Percentiles rank a stretch among this genome's conserved stretches.
Conservation (phyloP, 2,329 filamentous ascomycete species). For the Xylariaceae sp. region DNA sequence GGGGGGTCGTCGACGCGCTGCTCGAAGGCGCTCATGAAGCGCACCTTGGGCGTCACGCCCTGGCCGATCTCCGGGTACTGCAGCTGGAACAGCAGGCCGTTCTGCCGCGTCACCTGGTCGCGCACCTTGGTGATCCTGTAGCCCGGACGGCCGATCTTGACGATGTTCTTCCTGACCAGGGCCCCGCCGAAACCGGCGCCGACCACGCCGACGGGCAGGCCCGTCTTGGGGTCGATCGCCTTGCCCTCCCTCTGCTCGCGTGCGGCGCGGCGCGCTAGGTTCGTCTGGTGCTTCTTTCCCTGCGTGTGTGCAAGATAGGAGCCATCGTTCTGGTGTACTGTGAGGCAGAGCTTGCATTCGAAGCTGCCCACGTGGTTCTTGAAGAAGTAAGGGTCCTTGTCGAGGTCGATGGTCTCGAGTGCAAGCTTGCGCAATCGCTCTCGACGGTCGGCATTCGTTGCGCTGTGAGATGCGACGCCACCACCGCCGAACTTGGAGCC, state of each 20-base stretch:
- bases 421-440: slow-evolving; percentile 97
- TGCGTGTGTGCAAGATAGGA: slow-evolving; percentile 98
- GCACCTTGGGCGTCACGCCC: slow-evolving; percentile 72
- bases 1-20: slow-evolving; percentile 89
- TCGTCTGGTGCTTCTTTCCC: slow-evolving; percentile 97
- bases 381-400: slow-evolving; percentile 99
- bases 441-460: slow-evolving; percentile 93
- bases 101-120: slow-evolving; percentile 81
- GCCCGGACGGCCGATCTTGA: slow-evolving; percentile 93
- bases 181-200: slow-evolving; percentile 60
- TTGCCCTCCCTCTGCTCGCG: slow-evolving; percentile 88
- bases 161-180: slow-evolving; percentile 68
- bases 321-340: slow-evolving; percentile 97
- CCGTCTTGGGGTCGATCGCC: slow-evolving; percentile 61
- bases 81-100: slow-evolving; percentile 90
- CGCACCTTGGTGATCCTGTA: slow-evolving; percentile 98
- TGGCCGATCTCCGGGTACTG: slow-evolving; percentile 85
- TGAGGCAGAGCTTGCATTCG: slow-evolving; percentile 93
- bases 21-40: slow-evolving; percentile 97
- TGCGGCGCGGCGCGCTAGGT: slow-evolving; percentile 91
- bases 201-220: slow-evolving; percentile 67
- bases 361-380: slow-evolving; percentile 98
- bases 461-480: slow-evolving; percentile 87
- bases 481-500: slow-evolving; percentile 98
- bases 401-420: slow-evolving; percentile 96